Base-by-base conservation (phyloP, 306 rosid species). In the Corylus avellana region DNA sequence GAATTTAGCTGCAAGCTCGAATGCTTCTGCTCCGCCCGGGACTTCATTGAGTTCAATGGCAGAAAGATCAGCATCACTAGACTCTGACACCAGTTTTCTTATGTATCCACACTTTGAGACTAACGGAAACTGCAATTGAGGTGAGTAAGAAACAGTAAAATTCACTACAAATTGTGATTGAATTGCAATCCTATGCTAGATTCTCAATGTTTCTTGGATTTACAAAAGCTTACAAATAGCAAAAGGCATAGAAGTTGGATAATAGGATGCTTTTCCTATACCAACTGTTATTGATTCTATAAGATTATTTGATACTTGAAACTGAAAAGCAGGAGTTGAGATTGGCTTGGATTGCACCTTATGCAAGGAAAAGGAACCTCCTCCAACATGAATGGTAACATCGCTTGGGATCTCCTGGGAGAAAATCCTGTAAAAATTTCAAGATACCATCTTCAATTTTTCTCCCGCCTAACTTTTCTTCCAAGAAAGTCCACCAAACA, bases 401-500 rank as follows among this genome's bases (percentile, higher is more conserved):
- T 96, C 98, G 55, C 97, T 91, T n/a, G 97, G 98, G 87, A 96
- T 91, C 87, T 93, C 99, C 80, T 91, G 96, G 69, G 98, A 96
- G 78, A 90, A 91, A 88, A 96, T 92, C 99, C 99, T 96, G 88
- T 48, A 56, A 84, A 58, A 82, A 83, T 79, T 85, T 77, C 53
- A 82, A 79, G 27, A 77, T 61, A 50, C 25, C 63, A 78, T 12
- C 72, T 73, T 55, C 39, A 22, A 62, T 58, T 47, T 66, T 83
- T 76, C 35, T 75, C 27, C 50, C 29, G 25, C 71, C 62, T 47
- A 22, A 12, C 1, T 37, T 20, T 66, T 12, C 53, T 51, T 77
- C 64, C 50, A 48, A 48, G 57, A 82, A 63, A 79, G 61, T 51
- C 20, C 69, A 71, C 59, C 72, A 55, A 68, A 66, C 17, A 47